phyloP scores from a whole-genome alignment of 495 filamentous ascomycete species.

The Annulohypoxylon maeteangense region DNA sequence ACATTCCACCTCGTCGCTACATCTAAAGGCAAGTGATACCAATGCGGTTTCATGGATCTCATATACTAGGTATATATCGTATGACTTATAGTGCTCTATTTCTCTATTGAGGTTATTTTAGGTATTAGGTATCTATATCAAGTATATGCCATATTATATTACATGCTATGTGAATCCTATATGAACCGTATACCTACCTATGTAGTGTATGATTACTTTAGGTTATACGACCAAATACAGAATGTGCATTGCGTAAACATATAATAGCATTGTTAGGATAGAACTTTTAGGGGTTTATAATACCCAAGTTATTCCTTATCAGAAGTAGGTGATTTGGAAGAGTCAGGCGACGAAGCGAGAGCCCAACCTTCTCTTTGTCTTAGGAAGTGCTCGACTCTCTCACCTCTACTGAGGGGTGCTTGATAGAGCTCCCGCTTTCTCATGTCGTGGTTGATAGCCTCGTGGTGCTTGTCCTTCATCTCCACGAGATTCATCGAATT shows the following conservation, averaged over 20 bases:
- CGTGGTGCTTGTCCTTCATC: slow-evolving; percentile 69
- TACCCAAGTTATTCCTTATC: slow-evolving; percentile 4
- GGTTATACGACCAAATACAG: not conserved
- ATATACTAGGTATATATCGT: too few relatives aligned
- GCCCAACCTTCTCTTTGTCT: slow-evolving; percentile 66
- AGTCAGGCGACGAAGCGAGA: slow-evolving; percentile 7
- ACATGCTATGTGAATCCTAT: not conserved
- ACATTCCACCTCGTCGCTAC: slow-evolving; percentile 25
- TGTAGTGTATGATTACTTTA: not conserved
- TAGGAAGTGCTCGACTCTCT: slow-evolving; percentile 78
- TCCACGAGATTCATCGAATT: slow-evolving; percentile 67
- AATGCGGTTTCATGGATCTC: not conserved
- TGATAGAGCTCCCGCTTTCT: slow-evolving; percentile 63
- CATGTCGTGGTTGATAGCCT: slow-evolving; percentile 70
- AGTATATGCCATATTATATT: too few relatives aligned
- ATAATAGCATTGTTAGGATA: not conserved
- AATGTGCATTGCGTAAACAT: not conserved
- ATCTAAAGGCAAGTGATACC: not conserved
- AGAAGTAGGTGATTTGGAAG: not conserved
- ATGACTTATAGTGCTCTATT: too few relatives aligned
- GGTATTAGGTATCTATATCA: too few relatives aligned
- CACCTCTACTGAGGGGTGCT: slow-evolving; percentile 63
- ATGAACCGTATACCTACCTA: too few relatives aligned
- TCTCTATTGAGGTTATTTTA: not conserved
- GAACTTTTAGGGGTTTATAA: not conserved